Base-by-base conservation (phyloP, 345 rosid species). In the Murraya paniculata region DNA sequence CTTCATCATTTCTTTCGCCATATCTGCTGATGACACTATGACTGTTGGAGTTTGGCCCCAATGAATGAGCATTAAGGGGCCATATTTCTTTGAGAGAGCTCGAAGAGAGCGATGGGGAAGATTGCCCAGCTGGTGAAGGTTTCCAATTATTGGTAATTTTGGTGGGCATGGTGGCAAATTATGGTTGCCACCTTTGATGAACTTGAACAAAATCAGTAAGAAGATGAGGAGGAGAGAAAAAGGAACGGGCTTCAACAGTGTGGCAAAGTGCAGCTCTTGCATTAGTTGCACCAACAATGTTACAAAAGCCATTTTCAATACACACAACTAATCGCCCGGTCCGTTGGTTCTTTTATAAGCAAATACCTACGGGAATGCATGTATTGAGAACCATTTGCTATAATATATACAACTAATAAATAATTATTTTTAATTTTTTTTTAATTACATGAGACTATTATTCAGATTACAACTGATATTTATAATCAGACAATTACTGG, bases 91-190 rank as follows among this genome's bases (percentile, higher is more conserved):
- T 0, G 83, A 77, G 3, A 83, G 79, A 3, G 36, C 6, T 69
- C 18, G 67, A 24, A 80, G 38, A 28, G 81, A 71, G 14, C 78
- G 78, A 19, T 83, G 83, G 1, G 69, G 76, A 3, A 35, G 48
- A 8, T 11, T 28, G 48, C 79, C 81, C 6, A 80, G 38, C 22
- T 64, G 83, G 65, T 83, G 86, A 41, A 80, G 64, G 62, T 83
- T 80, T 2, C 86, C 81, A 7, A 83, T 61, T 21, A 80, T 10
- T 18, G 86, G 86, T 53, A 83, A 75, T 69, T 56, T 76, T 19
- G 75, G 74, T 11, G 81, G 83, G 4, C 72, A 76, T 39, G 83
- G 86, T 31, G 81, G 85, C 1, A 68, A 24, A 13, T 76, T 80
- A n/a, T 30, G 59, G 35, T 55, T 83, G 24, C 38, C 28, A 27